These are phyloP conservation scores for Erodium trifolium DNA, from an alignment of 441 rosid genomes.

Conservation along the genomic window DNA sequence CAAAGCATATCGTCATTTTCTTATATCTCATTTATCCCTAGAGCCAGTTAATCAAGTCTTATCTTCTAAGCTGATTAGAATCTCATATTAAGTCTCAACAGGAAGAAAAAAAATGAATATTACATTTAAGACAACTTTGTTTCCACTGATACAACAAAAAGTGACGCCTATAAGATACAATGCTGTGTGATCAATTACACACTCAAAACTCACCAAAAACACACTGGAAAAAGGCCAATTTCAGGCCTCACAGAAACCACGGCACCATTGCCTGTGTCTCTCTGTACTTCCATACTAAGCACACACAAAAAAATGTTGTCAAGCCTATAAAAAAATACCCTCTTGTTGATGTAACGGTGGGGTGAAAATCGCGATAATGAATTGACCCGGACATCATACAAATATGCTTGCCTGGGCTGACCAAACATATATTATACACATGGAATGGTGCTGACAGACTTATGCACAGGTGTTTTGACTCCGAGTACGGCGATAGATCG, in stretches of 20 bases:
- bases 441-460: slow-evolving; percentile 23
- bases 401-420: slow-evolving; percentile 23
- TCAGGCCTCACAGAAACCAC: slow-evolving; percentile 23
- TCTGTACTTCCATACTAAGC: slow-evolving; percentile 28
- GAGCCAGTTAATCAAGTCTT: too few relatives aligned
- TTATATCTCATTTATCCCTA: too few relatives aligned
- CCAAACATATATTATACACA: slow-evolving; percentile 23
- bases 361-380: slow-evolving; percentile 27
- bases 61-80: too few relatives aligned
- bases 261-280: slow-evolving; percentile 22
- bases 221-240: slow-evolving; percentile 19
- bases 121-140: slow-evolving; percentile 19
- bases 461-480: slow-evolving; percentile 33
- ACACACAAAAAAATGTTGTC: slow-evolving; percentile 24
- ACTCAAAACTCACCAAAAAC: slow-evolving; percentile 25
- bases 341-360: slow-evolving; percentile 37
- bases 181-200: slow-evolving; percentile 17
- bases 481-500: slow-evolving; percentile 7
- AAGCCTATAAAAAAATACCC: slow-evolving; percentile 29
- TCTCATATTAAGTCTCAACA: too few relatives aligned
- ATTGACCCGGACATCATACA: slow-evolving; percentile 24
- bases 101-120: not conserved
- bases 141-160: slow-evolving; percentile 22
- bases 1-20: too few relatives aligned
- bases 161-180: slow-evolving; percentile 24